Base-by-base conservation (phyloP, 768 basidiomycete genomes). In the Lactarius psammicola region DNA sequence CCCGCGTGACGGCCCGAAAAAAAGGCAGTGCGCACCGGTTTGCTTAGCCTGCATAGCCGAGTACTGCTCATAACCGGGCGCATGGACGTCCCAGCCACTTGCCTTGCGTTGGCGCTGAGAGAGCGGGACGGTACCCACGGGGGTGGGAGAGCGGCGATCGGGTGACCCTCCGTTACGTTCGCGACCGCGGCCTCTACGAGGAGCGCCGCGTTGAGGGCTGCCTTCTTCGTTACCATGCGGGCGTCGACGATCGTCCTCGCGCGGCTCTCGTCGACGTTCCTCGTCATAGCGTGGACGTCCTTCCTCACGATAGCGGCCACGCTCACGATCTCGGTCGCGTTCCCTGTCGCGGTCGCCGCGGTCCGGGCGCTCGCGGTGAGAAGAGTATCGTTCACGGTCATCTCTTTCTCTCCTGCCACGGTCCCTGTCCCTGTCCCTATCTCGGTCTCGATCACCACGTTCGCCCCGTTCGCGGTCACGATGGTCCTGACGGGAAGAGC, bases 41-140 rank as follows among this genome's bases (percentile, higher is more conserved):
- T 94, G 90, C 77, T 99, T 99, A n/a, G 97, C 97, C 75, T 98
- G 95, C 81, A 94, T 84, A 18, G 96, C 94, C 5, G 89, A 89
- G 72, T 97, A 93, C 71, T 92, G 91, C 73, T 98, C 96, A 69
- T 97, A 98, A 4, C 95, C 95, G 3, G 92, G 90, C 20, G 95
- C 93, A 76, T 94, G 90, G 26, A 97, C 89, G 76, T 99, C 94
- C 97, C 97, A 99, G 0, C 92, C 92, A 54, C 93, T 94, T 6
- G 93, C 90, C 71, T 92, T 92, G 33, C 95, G 81, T 74, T 89
- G 90, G 68, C 95, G 81, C 74, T 98, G 93, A 9, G 90, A 89
- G 68, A 99, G 77, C 0, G 92, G 88, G 49, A 87, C 79, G 17
- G 87, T 84, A 56, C 89, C 91, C 72, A 92, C 88, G 0, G 97